These are phyloP conservation scores for Termitomyces sp. DNA, from an alignment of 768 basidiomycete species.

Conservation along the genomic window DNA sequence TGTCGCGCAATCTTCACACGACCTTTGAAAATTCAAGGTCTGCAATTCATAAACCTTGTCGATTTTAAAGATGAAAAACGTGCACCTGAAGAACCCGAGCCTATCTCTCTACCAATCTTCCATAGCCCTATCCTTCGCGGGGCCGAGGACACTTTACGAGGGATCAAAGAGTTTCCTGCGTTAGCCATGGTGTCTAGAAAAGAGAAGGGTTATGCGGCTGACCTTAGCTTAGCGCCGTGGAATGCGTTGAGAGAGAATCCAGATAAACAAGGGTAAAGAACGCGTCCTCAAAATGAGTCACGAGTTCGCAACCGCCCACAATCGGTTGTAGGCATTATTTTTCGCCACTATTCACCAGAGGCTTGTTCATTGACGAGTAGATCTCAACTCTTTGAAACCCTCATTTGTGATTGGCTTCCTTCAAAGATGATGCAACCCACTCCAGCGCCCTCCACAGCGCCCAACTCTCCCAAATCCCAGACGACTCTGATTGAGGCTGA, in stretches of 20 bases:
- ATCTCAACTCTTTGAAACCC: not conserved
- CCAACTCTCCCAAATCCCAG: constrained; percentile 33
- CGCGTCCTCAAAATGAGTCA: constrained; percentile 23
- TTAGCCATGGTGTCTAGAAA: constrained; percentile 21
- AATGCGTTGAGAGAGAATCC: not conserved
- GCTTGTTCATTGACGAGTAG: not conserved
- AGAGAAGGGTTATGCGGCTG: constrained; percentile 15
- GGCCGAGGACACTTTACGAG: constrained; percentile 20
- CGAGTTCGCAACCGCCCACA: constrained; percentile 10
- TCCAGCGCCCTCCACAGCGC: constrained; percentile 57
- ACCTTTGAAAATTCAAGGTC: constrained; percentile 37
- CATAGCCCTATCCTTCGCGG: constrained; percentile 73
- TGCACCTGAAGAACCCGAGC: constrained; percentile 74
- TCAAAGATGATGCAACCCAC: constrained; percentile 55
- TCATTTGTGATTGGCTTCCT: not conserved
- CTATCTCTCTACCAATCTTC: constrained; percentile 83
- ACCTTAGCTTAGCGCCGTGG: constrained; percentile 1
- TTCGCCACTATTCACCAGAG: not conserved
- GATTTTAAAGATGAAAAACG: not conserved
- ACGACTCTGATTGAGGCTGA: constrained; percentile 11
- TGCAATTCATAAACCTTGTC: not conserved
- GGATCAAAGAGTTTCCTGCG: constrained; percentile 17
- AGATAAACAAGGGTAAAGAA: constrained; percentile 27
- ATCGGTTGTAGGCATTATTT: not conserved
- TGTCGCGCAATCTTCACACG: constrained; percentile 88